Conservation (phyloP, 2,329 filamentous ascomycete genomes). For the Diaporthe sp. region DNA sequence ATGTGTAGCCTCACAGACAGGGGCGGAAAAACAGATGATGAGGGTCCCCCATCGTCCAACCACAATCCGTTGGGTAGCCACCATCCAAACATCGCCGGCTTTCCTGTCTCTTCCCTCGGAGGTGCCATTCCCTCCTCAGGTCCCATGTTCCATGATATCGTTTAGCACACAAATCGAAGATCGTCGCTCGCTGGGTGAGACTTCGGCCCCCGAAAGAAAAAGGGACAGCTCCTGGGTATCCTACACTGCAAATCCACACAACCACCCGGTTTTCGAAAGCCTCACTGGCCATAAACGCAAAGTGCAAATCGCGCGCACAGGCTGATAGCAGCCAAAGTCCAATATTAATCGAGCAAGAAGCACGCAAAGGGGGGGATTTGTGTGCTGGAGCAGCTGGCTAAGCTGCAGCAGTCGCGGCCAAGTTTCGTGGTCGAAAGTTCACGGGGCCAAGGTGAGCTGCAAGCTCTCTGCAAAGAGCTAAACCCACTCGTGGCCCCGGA, state of each 20-base stretch:
- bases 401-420: neutral
- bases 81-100: neutral
- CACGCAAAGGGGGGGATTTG: neutral
- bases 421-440: neutral
- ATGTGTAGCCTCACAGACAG: neutral
- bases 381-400: neutral
- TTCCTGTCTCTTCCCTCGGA: neutral
- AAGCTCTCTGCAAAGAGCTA: neutral
- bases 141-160: neutral
- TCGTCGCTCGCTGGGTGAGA: neutral
- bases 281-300: neutral
- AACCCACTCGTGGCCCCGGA: neutral
- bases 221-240: constrained; percentile 7
- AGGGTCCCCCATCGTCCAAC: neutral
- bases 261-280: neutral
- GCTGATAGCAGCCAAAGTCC: neutral
- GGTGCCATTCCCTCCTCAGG: too few relatives aligned
- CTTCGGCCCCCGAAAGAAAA: neutral
- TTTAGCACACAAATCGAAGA: neutral
- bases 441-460: neutral
- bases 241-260: constrained; percentile 21
- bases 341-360: neutral
- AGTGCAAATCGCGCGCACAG: neutral
- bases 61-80: neutral
- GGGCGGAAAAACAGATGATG: neutral